Evolutionary conservation across 2,329 filamentous ascomycete species (phyloP).

Genomic region (Cytospora leucostoma): DNA sequence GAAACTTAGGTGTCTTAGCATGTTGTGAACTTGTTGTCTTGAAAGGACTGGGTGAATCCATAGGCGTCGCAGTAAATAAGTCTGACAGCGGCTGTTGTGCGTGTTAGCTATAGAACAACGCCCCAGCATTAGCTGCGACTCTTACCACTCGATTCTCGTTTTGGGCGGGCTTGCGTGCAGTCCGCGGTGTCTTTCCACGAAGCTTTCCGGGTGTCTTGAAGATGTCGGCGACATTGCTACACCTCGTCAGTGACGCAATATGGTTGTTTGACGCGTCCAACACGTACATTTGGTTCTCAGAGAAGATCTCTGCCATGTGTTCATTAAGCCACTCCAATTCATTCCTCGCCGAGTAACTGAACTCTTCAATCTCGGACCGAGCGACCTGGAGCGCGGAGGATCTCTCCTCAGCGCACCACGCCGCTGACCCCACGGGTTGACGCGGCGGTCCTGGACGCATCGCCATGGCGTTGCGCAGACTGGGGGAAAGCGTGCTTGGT

Average conservation of each 20-base stretch:
- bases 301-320: constrained; percentile 95
- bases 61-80: constrained; percentile 58
- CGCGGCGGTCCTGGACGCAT: constrained; percentile 55
- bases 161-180: constrained; percentile 61
- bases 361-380: constrained; percentile 85
- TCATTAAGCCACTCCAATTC: constrained; percentile 98
- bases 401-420: constrained; percentile 86
- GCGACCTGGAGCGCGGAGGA: constrained; percentile 74
- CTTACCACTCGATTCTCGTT: constrained; percentile 65
- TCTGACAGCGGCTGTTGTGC: constrained; percentile 57
- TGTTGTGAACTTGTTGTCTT: constrained; percentile 49
- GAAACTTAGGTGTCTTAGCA: constrained; percentile 58
- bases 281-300: constrained; percentile 79
- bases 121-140: not conserved
- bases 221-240: constrained; percentile 86
- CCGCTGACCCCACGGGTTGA: constrained; percentile 73
- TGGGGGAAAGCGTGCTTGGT: constrained; percentile 5
- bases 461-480: constrained; percentile 36
- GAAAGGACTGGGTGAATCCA: constrained; percentile 57
- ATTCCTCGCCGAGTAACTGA: constrained; percentile 86
- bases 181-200: constrained; percentile 78
- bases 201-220: constrained; percentile 91
- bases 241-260: constrained; percentile 6
- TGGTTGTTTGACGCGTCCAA: constrained; percentile 12
- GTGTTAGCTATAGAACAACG: constrained; percentile 33